These are phyloP conservation scores for Rutstroemia sydowiana DNA, from an alignment of 2,329 filamentous ascomycete genomes.

Conservation along the genomic window DNA sequence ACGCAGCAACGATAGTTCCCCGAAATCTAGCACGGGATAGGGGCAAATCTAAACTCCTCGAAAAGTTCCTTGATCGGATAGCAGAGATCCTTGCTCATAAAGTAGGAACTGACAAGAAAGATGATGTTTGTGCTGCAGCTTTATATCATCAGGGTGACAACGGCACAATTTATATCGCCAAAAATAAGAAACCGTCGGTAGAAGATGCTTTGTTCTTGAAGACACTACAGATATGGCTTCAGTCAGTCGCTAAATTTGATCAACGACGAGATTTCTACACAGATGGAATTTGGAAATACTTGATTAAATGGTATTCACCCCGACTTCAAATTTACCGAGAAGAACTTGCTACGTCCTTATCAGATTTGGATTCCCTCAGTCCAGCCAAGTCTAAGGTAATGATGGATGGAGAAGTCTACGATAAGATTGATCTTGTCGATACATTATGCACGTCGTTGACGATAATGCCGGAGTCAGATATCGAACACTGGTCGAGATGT, in stretches of 20 bases:
- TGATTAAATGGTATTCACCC: conserved; percentile 1
- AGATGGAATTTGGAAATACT: not conserved
- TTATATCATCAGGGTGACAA: not conserved
- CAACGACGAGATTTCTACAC: not conserved
- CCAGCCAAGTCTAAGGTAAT: too few species aligned
- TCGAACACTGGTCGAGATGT: not conserved
- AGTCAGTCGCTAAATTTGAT: conserved; percentile 1
- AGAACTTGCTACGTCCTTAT: not conserved
- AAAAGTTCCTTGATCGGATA: conserved; percentile 6
- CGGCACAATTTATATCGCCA: conserved; percentile 3
- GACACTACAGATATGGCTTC: conserved; percentile 3
- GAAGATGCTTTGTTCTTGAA: conserved; percentile 3
- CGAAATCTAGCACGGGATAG: not conserved
- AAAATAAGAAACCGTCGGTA: not conserved
- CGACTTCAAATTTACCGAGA: conserved; percentile 5
- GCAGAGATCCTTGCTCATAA: conserved; percentile 1
- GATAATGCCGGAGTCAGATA: not conserved
- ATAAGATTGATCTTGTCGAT: too few species aligned
- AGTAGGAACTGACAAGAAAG: not conserved
- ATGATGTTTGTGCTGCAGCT: conserved; percentile 9
- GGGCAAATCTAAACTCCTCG: not conserved
- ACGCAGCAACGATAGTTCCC: conserved; percentile 1
- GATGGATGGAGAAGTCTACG: too few species aligned
- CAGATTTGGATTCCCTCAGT: not conserved
- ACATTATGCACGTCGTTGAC: too few species aligned